Base-by-base conservation (phyloP, 2,329 filamentous ascomycete species). In the Xylaria sp. region DNA sequence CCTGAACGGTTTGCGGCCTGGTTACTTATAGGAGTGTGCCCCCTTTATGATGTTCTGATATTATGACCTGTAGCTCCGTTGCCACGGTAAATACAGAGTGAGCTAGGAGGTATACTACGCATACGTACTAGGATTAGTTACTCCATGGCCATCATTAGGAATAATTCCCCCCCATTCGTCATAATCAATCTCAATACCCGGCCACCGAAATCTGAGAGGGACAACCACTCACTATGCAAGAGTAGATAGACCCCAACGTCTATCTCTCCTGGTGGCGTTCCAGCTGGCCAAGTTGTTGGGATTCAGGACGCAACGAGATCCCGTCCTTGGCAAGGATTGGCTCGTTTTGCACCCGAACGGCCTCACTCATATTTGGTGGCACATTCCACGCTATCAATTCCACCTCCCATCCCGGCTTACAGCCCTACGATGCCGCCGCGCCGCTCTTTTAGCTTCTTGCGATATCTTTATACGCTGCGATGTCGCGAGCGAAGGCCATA, bases 241-340 rank as follows among this genome's bases (percentile, higher is more conserved):
- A 42, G 42, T 37, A 23, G 32, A 35, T 35, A 37, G 51, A 44
- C 50, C 9, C 25, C 50, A 58, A 47, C 55, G 9, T 12, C 54
- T 37, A 53, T 32, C 66, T 54, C 60, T 51, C 37, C 37, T 12
- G 21, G 44, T 69, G 58, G 66, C 66, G 66, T 65, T 57, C 51
- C 21, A 42, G 27, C 12, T n/a, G 35, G 40, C 37, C 42, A 42
- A 48, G 18, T 60, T 60, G 53, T 37, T 37, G 32, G 44, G 51
- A 40, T 62, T 21, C 21, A 62, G 42, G 35, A 60, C 42, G 27
- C 27, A 40, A 29, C 57, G 27, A 57, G 48, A 29, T 66, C 59
- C 66, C 51, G 58, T 40, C 48, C 67, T 63, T 64, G 51, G 64
- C 60, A 53, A 63, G 48, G 25, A 64, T 65, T 48, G 42, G 64